Percentiles rank a stretch among this genome's conserved stretches.
These are phyloP conservation scores for Nitzschia inconspicua DNA, from an alignment of 108 stramenopile species.

Conservation along the genomic window DNA sequence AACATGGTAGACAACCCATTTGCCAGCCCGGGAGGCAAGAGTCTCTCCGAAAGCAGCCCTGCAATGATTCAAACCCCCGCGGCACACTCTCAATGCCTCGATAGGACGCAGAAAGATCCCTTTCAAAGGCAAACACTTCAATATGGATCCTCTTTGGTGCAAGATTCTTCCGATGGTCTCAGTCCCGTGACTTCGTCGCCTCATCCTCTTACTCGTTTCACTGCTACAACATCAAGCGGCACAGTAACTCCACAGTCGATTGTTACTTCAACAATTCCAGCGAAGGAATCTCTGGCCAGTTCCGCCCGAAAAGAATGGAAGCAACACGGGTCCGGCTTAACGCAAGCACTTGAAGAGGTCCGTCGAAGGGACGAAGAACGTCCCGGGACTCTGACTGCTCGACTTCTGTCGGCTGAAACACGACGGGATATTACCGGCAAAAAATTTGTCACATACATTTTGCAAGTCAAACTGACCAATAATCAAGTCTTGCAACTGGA, in stretches of 20 bases:
- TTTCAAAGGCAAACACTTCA: too few relatives aligned
- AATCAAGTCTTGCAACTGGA: conserved; percentile 31
- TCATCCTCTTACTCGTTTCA: too few relatives aligned
- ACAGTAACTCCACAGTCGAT: background rate
- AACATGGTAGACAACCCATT: conserved; percentile 11
- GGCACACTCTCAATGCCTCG: too few relatives aligned
- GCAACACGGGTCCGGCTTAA: conserved; percentile 31
- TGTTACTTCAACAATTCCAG: background rate
- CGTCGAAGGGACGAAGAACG: conserved; percentile 12
- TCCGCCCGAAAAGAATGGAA: conserved; percentile 52
- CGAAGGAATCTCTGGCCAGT: background rate
- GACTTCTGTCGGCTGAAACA: conserved; percentile 43
- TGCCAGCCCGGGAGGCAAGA: conserved; percentile 2
- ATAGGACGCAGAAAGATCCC: too few relatives aligned
- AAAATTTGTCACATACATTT: conserved; percentile 52
- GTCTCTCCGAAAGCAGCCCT: background rate
- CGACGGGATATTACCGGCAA: conserved; percentile 35
- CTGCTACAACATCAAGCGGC: too few relatives aligned
- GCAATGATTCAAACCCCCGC: too few relatives aligned
- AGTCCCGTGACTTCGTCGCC: too few relatives aligned
- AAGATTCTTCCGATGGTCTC: too few relatives aligned
- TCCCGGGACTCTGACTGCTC: conserved; percentile 29
- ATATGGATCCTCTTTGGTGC: too few relatives aligned
- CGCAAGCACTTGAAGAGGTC: conserved; percentile 42
- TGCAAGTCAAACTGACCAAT: conserved; percentile 28